Percentiles rank a stretch among this genome's conserved stretches.
phyloP scores from a whole-genome alignment of 441 rosid species.

The Eutrema salsugineum region DNA sequence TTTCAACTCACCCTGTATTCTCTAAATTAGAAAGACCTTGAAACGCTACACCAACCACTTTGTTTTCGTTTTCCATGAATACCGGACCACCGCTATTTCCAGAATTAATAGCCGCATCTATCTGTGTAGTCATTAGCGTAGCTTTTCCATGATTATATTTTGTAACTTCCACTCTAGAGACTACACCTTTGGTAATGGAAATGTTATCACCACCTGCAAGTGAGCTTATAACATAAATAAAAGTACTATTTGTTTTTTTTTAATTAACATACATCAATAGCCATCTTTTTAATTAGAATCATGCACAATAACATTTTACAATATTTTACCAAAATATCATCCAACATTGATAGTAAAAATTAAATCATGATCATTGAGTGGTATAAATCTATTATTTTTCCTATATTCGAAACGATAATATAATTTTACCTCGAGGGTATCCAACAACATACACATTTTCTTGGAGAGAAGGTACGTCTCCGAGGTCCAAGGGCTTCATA shows the following conservation, averaged over 20 bases:
- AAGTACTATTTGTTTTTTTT: no score
- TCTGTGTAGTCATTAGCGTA: constrained; percentile 72
- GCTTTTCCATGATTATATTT: constrained; percentile 63
- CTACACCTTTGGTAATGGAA: constrained; percentile 74
- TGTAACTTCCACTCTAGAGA: constrained; percentile 67
- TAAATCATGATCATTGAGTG: neutral
- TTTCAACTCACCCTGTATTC: constrained; percentile 57
- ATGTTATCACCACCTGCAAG: constrained; percentile 71
- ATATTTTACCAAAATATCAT: no score
- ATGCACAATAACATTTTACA: no score
- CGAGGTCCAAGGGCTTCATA: constrained; percentile 62
- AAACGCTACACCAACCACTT: constrained; percentile 77
- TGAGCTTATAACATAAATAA: neutral
- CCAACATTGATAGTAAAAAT: no score
- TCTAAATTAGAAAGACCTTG: constrained; percentile 62
- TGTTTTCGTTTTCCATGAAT: constrained; percentile 59
- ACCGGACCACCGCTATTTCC: constrained; percentile 84
- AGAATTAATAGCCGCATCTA: constrained; percentile 76
- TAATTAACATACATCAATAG: neutral
- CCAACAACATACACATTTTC: constrained; percentile 61
- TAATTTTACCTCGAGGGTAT: constrained; percentile 6
- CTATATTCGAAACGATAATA: no score
- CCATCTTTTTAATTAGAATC: no score
- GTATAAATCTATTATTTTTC: neutral
- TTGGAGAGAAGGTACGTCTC: constrained; percentile 60